Evolutionary conservation across 1,139 yeast species (phyloP), one percentile per base, ranked within the genome.

Genomic region (Torulaspora globosa): DNA sequence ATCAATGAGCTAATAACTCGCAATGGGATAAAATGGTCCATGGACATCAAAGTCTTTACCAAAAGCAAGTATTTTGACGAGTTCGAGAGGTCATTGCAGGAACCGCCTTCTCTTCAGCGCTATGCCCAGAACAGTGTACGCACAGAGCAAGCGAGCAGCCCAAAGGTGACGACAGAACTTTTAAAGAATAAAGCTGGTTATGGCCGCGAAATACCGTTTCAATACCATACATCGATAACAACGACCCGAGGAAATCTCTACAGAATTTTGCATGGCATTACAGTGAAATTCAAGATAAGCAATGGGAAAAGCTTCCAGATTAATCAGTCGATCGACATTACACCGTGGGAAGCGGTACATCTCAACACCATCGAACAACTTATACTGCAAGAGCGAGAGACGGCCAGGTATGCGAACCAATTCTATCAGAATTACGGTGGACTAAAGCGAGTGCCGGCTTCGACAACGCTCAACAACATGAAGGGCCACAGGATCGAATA

Each of bases 371-470:
- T 67, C 71, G 54, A 71, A 63, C 59, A 79, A 78, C 41, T 60
- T 75, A 78, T 81, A n/a, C 59, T 72, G 53, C 69, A 70, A 41
- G 84, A 80, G 58, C 75, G 78, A 50, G 76, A 73, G 34, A 51
- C 66, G 24, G 77, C 82, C 16, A 68, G 66, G 42, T 51, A 58
- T 54, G 62, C 65, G 12, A 50, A 62, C 48, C 50, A 59, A 39
- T 58, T 63, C 44, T 61, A 63, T 52, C 56, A 61, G 45, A 46
- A 58, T 48, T 58, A 59, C 57, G 63, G 68, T 31, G 57, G 67
- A 3, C 57, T 62, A 11, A 56, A 52, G 28, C 58, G 55, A 38
- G 53, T 44, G 16, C 58, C 50, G 54, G 57, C 37, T 50, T 57
- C 46, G 30, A 57, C 40, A 49, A 51, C 38, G 47, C 43, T 39